Percentiles rank a stretch among this genome's conserved stretches.
phyloP scores from a whole-genome alignment of 2,329 filamentous ascomycete genomes.

The Fusarium sp. region DNA sequence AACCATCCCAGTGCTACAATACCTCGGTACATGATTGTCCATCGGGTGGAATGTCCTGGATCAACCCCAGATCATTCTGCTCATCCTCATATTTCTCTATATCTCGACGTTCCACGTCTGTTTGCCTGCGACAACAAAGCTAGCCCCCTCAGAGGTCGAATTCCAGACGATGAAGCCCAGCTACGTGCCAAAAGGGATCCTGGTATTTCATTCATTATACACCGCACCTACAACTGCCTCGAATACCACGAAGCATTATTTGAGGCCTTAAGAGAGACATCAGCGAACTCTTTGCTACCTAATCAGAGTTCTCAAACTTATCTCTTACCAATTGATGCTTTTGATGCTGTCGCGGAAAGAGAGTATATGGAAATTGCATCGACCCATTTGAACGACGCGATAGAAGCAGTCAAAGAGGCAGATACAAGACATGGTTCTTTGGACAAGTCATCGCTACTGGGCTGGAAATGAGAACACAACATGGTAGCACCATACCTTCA shows the following conservation, averaged over 20 bases:
- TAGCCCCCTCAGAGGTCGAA: background rate
- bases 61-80: background rate
- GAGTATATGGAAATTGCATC: background rate
- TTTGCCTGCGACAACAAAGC: background rate
- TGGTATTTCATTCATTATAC: background rate
- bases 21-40: accelerated
- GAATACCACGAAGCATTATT: background rate
- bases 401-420: background rate
- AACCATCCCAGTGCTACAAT: background rate
- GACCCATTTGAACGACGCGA: background rate
- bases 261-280: background rate
- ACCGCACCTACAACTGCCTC: background rate
- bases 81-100: accelerated
- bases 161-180: background rate
- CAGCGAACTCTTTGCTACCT: no score
- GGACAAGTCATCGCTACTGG: background rate
- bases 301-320: accelerated
- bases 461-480: background rate
- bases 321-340: background rate
- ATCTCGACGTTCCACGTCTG: background rate
- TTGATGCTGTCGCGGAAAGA: background rate
- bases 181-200: background rate
- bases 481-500: background rate
- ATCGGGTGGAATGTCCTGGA: background rate
- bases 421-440: background rate